Base-by-base conservation (phyloP, 2,329 filamentous ascomycete genomes). In the Ophiostoma triangulosporum region DNA sequence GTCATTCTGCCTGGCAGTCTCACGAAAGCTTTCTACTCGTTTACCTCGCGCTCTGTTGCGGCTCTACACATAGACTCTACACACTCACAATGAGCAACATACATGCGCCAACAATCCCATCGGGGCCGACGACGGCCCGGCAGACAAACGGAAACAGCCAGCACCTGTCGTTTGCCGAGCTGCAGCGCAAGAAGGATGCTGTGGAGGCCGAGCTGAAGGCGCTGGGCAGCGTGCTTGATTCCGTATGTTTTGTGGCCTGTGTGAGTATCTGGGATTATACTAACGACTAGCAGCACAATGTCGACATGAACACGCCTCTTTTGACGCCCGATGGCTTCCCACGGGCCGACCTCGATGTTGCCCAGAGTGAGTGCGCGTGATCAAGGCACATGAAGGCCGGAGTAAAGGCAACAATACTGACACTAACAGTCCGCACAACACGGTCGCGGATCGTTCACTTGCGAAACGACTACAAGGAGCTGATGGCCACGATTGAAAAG, bases 321-420 rank as follows among this genome's bases (percentile, higher is more conserved):
- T 80, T 88, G 24, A 96, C 91, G 14, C 79, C 82, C 57, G 93
- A 97, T 69, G 93, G 93, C 48, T 98, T 88, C 65, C 93, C 93
- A 31, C 80, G 93, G 64, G 84, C 87, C 62, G 93, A 98, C 68
- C 83, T 98, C 59, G 93, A 98, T 66, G 86, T 98, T 58, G 85
- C 93, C 26, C 91, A 96, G 70, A 93, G 88, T 93, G 20, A 14
- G 50, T 40, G 14, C 14, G 9, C 14, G 6, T n/a, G n/a, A n/a
- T n/a, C n/a, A n/a, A 46, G 6, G 17, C 4, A 12, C 11, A 12
- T 31, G 29, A 31, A 31, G 29, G 11, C 29, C 29, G 29, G n/a
- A n/a, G n/a, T n/a, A n/a, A n/a, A n/a, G n/a, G n/a, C n/a, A n/a
- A 17, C 14, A 45, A 14, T 29, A 31, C 17, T 48, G 6, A 48